Conservation (phyloP, 768 basidiomycete genomes). For the Royoungia palumana region DNA sequence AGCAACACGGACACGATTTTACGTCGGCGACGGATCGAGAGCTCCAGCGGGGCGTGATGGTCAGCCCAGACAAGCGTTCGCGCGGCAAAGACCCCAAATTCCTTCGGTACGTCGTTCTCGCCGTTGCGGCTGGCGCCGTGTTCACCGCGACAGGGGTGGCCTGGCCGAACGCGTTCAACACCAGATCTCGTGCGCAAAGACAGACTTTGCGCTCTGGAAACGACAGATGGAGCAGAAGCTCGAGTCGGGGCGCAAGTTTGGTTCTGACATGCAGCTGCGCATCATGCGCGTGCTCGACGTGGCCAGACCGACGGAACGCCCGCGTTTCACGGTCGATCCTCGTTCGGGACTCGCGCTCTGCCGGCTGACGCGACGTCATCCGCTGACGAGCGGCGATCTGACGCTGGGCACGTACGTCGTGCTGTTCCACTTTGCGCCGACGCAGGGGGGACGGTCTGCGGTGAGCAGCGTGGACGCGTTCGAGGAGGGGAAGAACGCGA, state of each 20-base stretch:
- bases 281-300: conserved; percentile 43
- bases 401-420: conserved; percentile 31
- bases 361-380: conserved; percentile 27
- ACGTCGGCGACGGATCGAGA: conserved; percentile 36
- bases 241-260: conserved; percentile 25
- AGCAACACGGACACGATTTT: conserved; percentile 40
- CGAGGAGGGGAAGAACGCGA: conserved; percentile 37
- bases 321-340: conserved; percentile 23
- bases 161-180: conserved; percentile 49
- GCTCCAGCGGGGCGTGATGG: conserved; percentile 47
- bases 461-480: conserved; percentile 38
- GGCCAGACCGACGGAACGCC: conserved; percentile 26
- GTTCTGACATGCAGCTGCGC: conserved; percentile 42
- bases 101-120: conserved; percentile 39
- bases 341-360: conserved; percentile 44
- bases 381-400: conserved; percentile 15
- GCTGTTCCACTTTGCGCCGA: conserved; percentile 37
- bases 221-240: conserved; percentile 44
- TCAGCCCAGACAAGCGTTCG: conserved; percentile 56
- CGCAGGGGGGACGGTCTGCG: conserved; percentile 19
- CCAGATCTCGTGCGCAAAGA: conserved; percentile 41
- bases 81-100: conserved; percentile 44
- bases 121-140: no score
- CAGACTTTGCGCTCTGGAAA: conserved; percentile 51
- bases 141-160: no score